Evolutionary conservation across 108 stramenopile genomes (phyloP).

Genomic region (Nitzschia putrida): DNA sequence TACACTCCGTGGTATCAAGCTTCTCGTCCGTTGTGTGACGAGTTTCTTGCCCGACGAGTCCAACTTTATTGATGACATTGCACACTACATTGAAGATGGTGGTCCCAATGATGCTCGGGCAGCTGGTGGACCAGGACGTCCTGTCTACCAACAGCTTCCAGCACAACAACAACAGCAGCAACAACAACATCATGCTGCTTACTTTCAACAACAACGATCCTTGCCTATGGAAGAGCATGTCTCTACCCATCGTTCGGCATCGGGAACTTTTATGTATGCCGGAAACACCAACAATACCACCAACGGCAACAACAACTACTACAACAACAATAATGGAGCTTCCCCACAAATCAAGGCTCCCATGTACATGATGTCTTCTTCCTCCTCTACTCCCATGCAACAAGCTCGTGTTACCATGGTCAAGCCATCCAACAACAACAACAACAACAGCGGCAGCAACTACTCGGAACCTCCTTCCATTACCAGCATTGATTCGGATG

Average conservation of each 20-base stretch:
- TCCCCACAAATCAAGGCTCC: not conserved
- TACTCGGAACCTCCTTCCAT: conserved; percentile 2
- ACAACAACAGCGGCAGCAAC: not conserved
- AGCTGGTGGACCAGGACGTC: not conserved
- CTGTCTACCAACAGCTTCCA: not conserved
- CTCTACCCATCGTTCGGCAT: not conserved
- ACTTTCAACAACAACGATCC: not conserved
- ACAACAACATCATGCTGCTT: not conserved
- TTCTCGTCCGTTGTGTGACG: conserved; percentile 47
- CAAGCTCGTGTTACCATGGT: not conserved
- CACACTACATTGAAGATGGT: conserved; percentile 43
- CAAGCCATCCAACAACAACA: conserved; percentile 2
- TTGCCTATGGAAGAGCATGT: not conserved
- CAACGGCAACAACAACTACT: not conserved
- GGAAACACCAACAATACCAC: not conserved
- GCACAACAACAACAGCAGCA: not conserved
- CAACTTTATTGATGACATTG: conserved; percentile 31
- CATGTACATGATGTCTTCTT: not conserved
- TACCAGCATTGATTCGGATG: conserved; percentile 7
- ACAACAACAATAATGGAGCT: not conserved
- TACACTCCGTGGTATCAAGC: conserved; percentile 39
- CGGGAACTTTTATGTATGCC: not conserved
- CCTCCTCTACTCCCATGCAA: not conserved
- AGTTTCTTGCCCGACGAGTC: conserved; percentile 38
- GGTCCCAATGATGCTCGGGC: not conserved